Evolutionary conservation across 768 basidiomycete species (phyloP).

Genomic region (Agaricus sinodeliciosus): DNA sequence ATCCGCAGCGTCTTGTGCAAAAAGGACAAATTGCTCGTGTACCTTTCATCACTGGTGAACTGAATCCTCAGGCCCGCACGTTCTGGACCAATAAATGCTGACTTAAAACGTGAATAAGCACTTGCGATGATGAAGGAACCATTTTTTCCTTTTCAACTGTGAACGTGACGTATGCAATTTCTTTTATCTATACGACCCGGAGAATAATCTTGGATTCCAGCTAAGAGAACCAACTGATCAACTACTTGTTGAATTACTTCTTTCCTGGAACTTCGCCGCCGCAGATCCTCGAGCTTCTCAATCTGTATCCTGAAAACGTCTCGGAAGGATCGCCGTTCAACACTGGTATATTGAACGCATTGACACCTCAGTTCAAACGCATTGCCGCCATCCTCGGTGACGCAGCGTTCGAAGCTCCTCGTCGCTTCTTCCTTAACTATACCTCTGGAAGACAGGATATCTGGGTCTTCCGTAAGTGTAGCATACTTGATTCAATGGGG

Average conservation of each 20-base stretch:
- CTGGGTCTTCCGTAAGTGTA: constrained; percentile 33
- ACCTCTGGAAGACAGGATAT: constrained; percentile 26
- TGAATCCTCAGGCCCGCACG: background rate
- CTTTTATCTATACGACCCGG: background rate
- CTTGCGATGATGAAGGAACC: constrained; percentile 59
- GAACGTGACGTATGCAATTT: constrained; percentile 41
- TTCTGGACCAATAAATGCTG: background rate
- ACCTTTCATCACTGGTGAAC: constrained; percentile 38
- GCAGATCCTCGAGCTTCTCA: constrained; percentile 22
- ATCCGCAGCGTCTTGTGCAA: constrained; percentile 34
- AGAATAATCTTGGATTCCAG: constrained; percentile 10
- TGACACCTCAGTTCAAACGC: constrained; percentile 41
- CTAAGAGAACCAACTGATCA: constrained; percentile 16
- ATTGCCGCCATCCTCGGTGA: constrained; percentile 46
- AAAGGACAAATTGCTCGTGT: constrained; percentile 40
- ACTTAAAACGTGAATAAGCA: constrained; percentile 22
- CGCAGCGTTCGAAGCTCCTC: constrained; percentile 39
- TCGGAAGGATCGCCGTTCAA: constrained; percentile 46
- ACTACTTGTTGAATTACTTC: constrained; percentile 20
- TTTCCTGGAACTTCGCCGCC: constrained; percentile 22
- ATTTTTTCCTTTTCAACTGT: constrained; percentile 41
- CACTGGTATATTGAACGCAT: constrained; percentile 35
- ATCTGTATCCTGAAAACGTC: constrained; percentile 31
- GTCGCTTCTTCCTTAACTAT: constrained; percentile 37
- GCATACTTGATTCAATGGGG: background rate